Conservation (phyloP, 2,329 filamentous ascomycete genomes). For the Ambrosiella xylebori region DNA sequence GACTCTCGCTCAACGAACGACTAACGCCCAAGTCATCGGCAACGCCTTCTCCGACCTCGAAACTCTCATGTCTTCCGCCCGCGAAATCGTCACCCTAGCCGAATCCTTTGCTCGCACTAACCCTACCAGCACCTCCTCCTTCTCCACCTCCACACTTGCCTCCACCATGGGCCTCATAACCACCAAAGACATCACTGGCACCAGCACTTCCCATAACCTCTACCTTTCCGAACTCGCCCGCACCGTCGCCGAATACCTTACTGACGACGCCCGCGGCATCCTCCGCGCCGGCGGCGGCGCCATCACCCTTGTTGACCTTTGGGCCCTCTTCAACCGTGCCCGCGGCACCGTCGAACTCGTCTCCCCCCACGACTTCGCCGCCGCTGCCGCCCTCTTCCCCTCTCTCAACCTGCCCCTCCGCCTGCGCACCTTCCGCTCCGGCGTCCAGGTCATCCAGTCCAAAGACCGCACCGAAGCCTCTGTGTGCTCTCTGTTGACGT, state of each 20-base stretch:
- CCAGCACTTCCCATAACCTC: constrained; percentile 60
- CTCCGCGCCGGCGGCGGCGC: constrained; percentile 70
- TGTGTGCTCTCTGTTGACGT: constrained; percentile 51
- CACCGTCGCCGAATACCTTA: constrained; percentile 75
- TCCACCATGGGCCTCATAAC: constrained; percentile 78
- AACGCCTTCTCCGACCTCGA: constrained; percentile 92
- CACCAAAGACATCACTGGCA: constrained; percentile 77
- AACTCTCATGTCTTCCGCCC: constrained; percentile 91
- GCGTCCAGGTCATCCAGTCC: constrained; percentile 83
- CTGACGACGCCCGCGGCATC: constrained; percentile 65
- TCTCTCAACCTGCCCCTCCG: constrained; percentile 72
- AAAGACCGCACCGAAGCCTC: constrained; percentile 80
- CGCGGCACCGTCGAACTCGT: constrained; percentile 88
- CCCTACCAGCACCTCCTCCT: constrained; percentile 18
- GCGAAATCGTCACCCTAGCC: constrained; percentile 85
- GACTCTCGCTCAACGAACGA: constrained; percentile 68
- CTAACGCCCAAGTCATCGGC: constrained; percentile 84
- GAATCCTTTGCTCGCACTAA: constrained; percentile 65
- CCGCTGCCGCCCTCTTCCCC: constrained; percentile 77
- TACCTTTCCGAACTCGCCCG: constrained; percentile 78
- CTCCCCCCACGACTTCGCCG: constrained; percentile 79
- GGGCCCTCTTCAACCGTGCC: constrained; percentile 87
- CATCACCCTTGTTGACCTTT: constrained; percentile 76
- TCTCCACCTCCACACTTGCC: constrained; percentile 39
- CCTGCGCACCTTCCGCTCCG: constrained; percentile 76